These are phyloP conservation scores for Malus asiatica DNA, from an alignment of 306 rosid species.

Conservation along the genomic window DNA sequence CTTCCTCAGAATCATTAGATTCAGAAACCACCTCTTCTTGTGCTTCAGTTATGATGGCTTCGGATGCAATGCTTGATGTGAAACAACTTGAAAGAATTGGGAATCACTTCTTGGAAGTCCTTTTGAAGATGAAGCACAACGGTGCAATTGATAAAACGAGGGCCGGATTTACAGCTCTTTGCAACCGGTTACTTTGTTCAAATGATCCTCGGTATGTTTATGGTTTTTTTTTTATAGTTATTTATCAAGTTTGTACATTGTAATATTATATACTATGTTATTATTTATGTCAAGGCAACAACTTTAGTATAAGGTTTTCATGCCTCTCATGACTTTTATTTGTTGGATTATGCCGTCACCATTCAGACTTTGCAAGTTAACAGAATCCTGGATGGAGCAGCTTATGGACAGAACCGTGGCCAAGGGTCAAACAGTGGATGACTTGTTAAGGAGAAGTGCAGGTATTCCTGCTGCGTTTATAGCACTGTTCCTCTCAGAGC, in stretches of 20 bases:
- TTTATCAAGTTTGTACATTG: background rate
- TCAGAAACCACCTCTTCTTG: conserved; percentile 31
- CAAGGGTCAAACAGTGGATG: conserved; percentile 84
- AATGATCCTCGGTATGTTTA: conserved; percentile 59
- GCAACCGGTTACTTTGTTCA: conserved; percentile 93
- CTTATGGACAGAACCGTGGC: conserved; percentile 88
- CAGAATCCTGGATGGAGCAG: conserved; percentile 95
- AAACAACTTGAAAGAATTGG: conserved; percentile 84
- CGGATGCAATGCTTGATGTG: conserved; percentile 64
- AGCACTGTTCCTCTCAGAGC: conserved; percentile 96
- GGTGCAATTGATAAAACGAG: conserved; percentile 99
- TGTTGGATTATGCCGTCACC: background rate
- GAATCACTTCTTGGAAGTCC: conserved; percentile 92
- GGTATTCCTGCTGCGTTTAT: conserved; percentile 96
- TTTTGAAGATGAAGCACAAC: conserved; percentile 95
- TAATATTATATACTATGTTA: background rate
- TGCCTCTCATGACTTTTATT: background rate
- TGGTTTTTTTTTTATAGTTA: background rate
- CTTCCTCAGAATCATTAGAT: conserved; percentile 35
- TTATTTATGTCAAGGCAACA: background rate
- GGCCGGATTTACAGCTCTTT: conserved; percentile 97
- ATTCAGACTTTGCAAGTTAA: conserved; percentile 74
- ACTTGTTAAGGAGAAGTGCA: conserved; percentile 95
- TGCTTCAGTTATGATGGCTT: conserved; percentile 20
- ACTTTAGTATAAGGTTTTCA: background rate